Base-by-base conservation (phyloP, 495 filamentous ascomycete genomes). In the Penicillium subrubescens region DNA sequence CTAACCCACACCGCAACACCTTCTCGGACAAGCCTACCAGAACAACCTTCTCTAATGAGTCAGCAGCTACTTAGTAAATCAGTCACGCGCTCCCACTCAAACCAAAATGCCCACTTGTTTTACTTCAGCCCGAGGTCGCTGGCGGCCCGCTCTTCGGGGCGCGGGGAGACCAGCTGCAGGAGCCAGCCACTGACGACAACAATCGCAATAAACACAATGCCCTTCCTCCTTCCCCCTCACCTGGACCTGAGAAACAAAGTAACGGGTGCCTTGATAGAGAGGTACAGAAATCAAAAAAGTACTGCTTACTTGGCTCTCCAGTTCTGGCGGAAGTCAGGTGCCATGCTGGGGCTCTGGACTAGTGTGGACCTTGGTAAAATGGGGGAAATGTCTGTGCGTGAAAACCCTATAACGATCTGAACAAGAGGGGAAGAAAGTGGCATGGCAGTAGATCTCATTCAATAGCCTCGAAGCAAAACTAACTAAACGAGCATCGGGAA, bases 171-270 rank as follows among this genome's bases (percentile, higher is more conserved):
- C 7, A 35, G 31, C 53, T 56, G 53, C 33, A 37, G 31, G 53
- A 35, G 17, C 37, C 53, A 56, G 53, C 53, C 53, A 56, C 53
- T 56, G 53, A 56, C 53, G 53, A 37, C 53, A 56, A 56, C 53
- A 39, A 14, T 11, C 2, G 44, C 44, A 48, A 25, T 48, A 23
- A 21, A 25, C 44, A 48, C 44, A 25, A 48, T 48, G 44, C 44
- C 44, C 44, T 4, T 27, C 44, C 5, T 48, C 44, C 44, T 48
- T 48, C 44, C 43, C 43, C 43, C 44, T 48, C 44, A 48, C 44
- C 19, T 3, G 3, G 23, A 17, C 8, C 17, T 4, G 25, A 27
- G 25, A 27, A 27, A 27, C 17, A 44, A 19, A 19, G 43, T 3
- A 21, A 46, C n/a, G n/a, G 21, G 21, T 46, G 21, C 4, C 44